Evolutionary conservation across 768 basidiomycete species (phyloP).

Genomic region (Lactarius hatsudake): DNA sequence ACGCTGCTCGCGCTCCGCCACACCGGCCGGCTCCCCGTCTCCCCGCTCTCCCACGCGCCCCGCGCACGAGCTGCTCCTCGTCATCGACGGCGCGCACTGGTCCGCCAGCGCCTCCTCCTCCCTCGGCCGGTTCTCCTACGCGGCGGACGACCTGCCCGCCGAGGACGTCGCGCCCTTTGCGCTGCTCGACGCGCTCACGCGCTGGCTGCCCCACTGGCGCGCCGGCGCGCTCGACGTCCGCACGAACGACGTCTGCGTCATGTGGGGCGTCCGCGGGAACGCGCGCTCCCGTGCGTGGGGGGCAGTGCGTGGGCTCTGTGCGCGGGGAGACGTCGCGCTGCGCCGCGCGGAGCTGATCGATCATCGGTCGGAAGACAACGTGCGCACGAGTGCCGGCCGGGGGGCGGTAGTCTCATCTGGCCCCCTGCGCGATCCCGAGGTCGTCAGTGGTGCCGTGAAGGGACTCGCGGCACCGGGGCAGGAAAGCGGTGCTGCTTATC

Average conservation of each 20-base stretch:
- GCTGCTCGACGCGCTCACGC: slow-evolving; percentile 12
- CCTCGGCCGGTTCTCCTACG: background rate
- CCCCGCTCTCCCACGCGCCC: background rate
- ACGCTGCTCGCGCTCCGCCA: background rate
- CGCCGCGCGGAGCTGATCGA: background rate
- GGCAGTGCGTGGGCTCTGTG: background rate
- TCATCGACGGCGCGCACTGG: slow-evolving; percentile 4
- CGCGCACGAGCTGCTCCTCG: background rate
- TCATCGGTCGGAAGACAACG: background rate
- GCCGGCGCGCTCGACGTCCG: background rate
- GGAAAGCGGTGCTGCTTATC: too few relatives aligned
- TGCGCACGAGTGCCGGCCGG: background rate
- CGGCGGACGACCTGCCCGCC: background rate
- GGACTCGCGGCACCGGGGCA: background rate
- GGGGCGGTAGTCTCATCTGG: background rate
- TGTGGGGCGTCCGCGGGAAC: background rate
- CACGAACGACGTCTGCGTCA: slow-evolving; percentile 7
- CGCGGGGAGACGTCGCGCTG: background rate
- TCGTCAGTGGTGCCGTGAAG: background rate
- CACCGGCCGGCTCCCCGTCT: background rate
- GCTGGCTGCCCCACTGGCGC: slow-evolving; percentile 12
- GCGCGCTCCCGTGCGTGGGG: background rate
- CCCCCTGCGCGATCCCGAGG: background rate
- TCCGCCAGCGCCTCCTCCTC: background rate
- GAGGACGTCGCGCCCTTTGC: slow-evolving; percentile 1